phyloP scores from a whole-genome alignment of 2,329 filamentous ascomycete genomes.

The Paecilomyces variotii region DNA sequence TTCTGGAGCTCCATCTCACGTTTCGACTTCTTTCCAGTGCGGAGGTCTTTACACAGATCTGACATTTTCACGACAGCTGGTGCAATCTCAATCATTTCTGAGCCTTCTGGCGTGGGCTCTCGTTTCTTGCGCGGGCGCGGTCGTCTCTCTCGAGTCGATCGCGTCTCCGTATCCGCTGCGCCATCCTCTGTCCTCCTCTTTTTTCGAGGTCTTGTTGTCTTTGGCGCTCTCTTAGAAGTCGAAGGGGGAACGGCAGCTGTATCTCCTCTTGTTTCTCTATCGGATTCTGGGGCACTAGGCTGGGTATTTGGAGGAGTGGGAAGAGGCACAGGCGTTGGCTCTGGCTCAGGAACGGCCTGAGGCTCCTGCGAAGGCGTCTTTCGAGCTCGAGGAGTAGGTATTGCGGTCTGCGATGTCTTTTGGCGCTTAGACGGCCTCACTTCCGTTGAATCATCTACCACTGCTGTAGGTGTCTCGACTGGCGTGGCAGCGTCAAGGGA shows the following conservation, averaged over 20 bases:
- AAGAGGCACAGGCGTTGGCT: slow-evolving; percentile 5
- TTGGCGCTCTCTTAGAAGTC: slow-evolving; percentile 15
- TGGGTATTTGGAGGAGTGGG: slow-evolving; percentile 19
- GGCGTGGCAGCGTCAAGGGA: not conserved
- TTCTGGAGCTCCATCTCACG: slow-evolving; percentile 50
- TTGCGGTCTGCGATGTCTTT: slow-evolving; percentile 10
- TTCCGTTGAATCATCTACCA: slow-evolving; percentile 6
- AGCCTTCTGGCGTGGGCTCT: slow-evolving; percentile 40
- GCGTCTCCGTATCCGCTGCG: slow-evolving; percentile 14
- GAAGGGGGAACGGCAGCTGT: slow-evolving; percentile 9
- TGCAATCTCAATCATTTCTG: slow-evolving; percentile 45
- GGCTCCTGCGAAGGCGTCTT: not conserved
- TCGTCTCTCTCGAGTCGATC: slow-evolving; percentile 14
- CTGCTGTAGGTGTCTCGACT: not conserved
- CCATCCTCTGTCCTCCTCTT: slow-evolving; percentile 18
- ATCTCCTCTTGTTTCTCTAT: slow-evolving; percentile 11
- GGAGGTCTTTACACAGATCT: slow-evolving; percentile 46
- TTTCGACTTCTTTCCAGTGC: slow-evolving; percentile 49
- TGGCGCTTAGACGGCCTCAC: slow-evolving; percentile 22
- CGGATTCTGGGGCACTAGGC: slow-evolving; percentile 6
- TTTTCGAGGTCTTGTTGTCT: slow-evolving; percentile 14
- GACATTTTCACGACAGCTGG: slow-evolving; percentile 50
- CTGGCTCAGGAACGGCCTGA: not conserved
- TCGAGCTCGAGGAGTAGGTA: slow-evolving; percentile 1
- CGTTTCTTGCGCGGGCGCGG: slow-evolving; percentile 26